Conservation (phyloP, 169 alveolate genomes). For the Cryptosporidium ubiquitum region DNA sequence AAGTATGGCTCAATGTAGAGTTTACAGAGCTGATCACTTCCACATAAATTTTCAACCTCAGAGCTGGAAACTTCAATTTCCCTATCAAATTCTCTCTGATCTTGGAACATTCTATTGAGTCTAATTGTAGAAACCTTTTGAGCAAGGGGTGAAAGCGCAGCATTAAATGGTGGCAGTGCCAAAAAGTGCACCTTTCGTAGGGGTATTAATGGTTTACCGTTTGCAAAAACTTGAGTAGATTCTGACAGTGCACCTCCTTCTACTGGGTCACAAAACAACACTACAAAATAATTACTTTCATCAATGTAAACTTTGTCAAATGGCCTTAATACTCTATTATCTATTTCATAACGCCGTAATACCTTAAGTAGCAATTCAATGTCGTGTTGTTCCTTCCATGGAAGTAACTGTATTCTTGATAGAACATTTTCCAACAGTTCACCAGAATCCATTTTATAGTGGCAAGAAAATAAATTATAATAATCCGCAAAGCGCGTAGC, state of each 20-base stretch:
- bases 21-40: slow-evolving; percentile 28
- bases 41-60: slow-evolving; percentile 46
- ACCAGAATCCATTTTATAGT: slow-evolving; percentile 49
- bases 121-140: slow-evolving; percentile 66
- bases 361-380: slow-evolving; percentile 37
- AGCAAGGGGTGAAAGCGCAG: slow-evolving; percentile 62
- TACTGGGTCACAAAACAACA: slow-evolving; percentile 58
- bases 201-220: slow-evolving; percentile 54
- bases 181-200: slow-evolving; percentile 35
- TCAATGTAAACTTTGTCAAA: slow-evolving; percentile 46
- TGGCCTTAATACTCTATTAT: slow-evolving; percentile 12
- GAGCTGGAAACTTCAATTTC: slow-evolving; percentile 12
- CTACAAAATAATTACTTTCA: slow-evolving; percentile 43
- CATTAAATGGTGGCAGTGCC: slow-evolving; percentile 72
- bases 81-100: not conserved
- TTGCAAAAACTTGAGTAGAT: slow-evolving; percentile 60
- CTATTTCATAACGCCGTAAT: slow-evolving; percentile 15
- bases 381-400: slow-evolving; percentile 54
- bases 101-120: slow-evolving; percentile 16
- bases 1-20: slow-evolving; percentile 64
- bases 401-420: slow-evolving; percentile 50
- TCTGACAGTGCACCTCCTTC: slow-evolving; percentile 57
- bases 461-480: not conserved
- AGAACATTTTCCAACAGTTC: slow-evolving; percentile 7
- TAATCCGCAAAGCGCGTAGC: not conserved